These are phyloP conservation scores for Liriodendron chinense DNA, from an alignment of 164 flowering plant species.

Conservation along the genomic window DNA sequence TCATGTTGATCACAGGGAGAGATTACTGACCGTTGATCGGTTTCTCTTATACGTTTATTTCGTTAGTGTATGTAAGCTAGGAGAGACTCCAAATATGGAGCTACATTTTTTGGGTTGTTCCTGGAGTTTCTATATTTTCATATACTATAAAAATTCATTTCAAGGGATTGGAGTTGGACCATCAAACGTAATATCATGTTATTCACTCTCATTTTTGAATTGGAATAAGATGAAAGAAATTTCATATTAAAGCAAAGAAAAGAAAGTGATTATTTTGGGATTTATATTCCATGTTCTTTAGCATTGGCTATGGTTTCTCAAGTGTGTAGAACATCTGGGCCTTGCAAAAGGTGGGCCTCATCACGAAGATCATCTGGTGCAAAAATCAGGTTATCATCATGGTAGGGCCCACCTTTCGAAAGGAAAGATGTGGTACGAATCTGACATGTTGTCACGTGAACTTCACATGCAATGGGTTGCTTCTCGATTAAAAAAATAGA, in stretches of 20 bases:
- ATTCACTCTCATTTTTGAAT: neutral
- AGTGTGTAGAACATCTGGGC: no score
- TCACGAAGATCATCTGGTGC: no score
- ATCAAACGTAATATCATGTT: neutral
- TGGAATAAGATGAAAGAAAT: neutral
- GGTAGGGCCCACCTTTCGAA: no score
- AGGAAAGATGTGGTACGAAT: no score
- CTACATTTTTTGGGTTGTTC: neutral
- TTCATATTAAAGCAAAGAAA: neutral
- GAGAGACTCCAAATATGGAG: neutral
- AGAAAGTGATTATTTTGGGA: no score
- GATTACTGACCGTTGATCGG: constrained; percentile 16
- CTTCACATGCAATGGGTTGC: no score
- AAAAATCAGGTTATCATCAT: no score
- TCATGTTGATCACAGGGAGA: neutral
- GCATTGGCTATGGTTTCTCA: no score
- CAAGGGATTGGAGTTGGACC: neutral
- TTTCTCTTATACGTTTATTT: neutral
- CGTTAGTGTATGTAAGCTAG: neutral
- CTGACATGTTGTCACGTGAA: no score
- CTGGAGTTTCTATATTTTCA: neutral
- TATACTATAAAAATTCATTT: neutral
- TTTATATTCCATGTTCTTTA: no score
- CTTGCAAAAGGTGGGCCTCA: no score
- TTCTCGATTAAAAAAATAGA: no score